Evolutionary conservation across 2,329 filamentous ascomycete genomes (phyloP).

Genomic region (Sporothrix globosa): DNA sequence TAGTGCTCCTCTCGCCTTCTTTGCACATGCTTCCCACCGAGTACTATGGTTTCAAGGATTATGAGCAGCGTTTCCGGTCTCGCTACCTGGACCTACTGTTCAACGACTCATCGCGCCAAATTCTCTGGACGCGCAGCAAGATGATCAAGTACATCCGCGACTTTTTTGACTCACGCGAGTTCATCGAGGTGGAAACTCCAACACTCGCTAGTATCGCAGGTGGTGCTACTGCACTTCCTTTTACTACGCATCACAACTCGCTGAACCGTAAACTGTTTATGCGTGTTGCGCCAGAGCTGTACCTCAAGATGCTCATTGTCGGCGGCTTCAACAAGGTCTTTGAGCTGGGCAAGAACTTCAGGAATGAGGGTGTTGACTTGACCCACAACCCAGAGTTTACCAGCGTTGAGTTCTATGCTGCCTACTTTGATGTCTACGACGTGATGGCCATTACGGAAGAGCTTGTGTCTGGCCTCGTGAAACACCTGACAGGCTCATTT

Average conservation of each 20-base stretch:
- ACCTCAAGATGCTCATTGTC: slow-evolving; percentile 94
- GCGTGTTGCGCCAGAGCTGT: slow-evolving; percentile 91
- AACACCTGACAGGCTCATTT: slow-evolving; percentile 83
- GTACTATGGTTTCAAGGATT: slow-evolving; percentile 93
- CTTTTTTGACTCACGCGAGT: slow-evolving; percentile 86
- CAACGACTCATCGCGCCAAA: slow-evolving; percentile 83
- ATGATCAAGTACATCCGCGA: slow-evolving; percentile 86
- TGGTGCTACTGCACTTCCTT: slow-evolving; percentile 92
- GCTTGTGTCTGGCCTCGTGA: slow-evolving; percentile 85
- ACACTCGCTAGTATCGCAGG: slow-evolving; percentile 97
- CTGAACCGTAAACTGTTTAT: slow-evolving; percentile 93
- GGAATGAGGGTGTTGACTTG: slow-evolving; percentile 87
- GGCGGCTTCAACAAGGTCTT: slow-evolving; percentile 94
- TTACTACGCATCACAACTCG: slow-evolving; percentile 95
- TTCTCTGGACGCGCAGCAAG: slow-evolving; percentile 82
- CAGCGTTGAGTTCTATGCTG: slow-evolving; percentile 95
- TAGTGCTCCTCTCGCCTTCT: slow-evolving; percentile 86
- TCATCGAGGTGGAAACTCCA: slow-evolving; percentile 93
- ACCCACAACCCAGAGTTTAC: slow-evolving; percentile 99
- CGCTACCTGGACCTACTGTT: slow-evolving; percentile 96
- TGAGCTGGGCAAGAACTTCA: slow-evolving; percentile 92
- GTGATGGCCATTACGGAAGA: slow-evolving; percentile 91
- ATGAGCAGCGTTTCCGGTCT: slow-evolving; percentile 90
- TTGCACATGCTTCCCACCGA: slow-evolving; percentile 87
- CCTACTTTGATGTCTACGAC: slow-evolving; percentile 89